Base-by-base conservation (phyloP, 306 rosid species). In the Ammopiptanthus mongolicus region DNA sequence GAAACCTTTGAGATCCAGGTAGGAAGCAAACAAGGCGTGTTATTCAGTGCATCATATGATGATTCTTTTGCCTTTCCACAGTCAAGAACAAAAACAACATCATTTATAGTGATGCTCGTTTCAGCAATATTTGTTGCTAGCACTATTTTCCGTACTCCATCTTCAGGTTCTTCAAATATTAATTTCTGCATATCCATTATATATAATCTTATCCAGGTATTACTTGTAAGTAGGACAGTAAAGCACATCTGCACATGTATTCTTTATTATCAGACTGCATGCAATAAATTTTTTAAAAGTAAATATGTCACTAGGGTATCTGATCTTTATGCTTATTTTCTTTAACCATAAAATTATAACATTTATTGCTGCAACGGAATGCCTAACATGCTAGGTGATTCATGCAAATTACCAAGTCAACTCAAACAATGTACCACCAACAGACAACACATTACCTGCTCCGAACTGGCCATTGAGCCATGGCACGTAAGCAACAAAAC, bases 21-120 rank as follows among this genome's bases (percentile, higher is more conserved):
- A 41, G 98, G 98, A 80, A 92, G 98, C 81, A 96, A 84, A 88
- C 99, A 96, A 72, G 99, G 97, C 33, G 99, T 92, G 82, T 96
- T 96, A 69, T 96, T 96, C 83, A 96, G 88, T 41, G 99, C 98
- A 60, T 96, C 99, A 80, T 96, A 96, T 7, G 99, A 90, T 31
- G 98, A 86, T 87, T 96, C 99, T 84, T 96, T 96, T 28, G 99
- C 98, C 88, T 96, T 96, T 73, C 99, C 99, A 19, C 99, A 96
- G 84, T 96, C 99, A 41, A 96, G 84, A 74, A 96, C 98, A 81
- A 86, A 92, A 67, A 92, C 99, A 68, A 96, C 90, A 59, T 96
- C 99, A 83, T 89, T 89, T 39, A 92, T 90, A 13, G 99, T 96
- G 70, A 96, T 92, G 80, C 99, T 96, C 7, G 99, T 96, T 85